Evolutionary conservation across 441 rosid species (phyloP), one percentile per base, ranked within the genome.

Genomic region (Sinapis alba): DNA sequence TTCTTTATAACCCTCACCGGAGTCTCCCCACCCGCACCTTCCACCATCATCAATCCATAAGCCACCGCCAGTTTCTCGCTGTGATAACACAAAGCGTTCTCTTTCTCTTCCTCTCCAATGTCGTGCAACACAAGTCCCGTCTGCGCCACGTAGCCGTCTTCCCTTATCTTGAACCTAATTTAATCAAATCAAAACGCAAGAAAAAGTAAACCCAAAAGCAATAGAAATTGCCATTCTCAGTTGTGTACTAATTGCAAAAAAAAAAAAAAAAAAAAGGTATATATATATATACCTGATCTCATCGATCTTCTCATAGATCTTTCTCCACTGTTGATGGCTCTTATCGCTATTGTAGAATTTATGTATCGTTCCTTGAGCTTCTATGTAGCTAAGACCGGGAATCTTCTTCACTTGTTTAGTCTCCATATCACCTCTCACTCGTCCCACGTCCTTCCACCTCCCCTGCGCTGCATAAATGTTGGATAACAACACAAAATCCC

Each of bases 31-130:
- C 76, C 64, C 11, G 53, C 76, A 1, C 21, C 32, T 47, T 57
- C 28, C 2, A 91, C 81, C 83, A 91, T 81, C 58, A 92, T 86
- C 82, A 94, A 84, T 57, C 97, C 95, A 69, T 84, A 94, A 8
- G 95, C 91, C 73, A 92, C 94, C 38, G 97, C 97, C 80, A 94
- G 58, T 79, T 94, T 94, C 87, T 92, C 97, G 65, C 97, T 92
- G 43, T 92, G 98, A 81, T 87, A 85, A 20, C 79, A 84, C 77
- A 90, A 45, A 32, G 85, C 97, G 43, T 87, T 87, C 86, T 87
- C 97, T 81, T 90, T 90, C 80, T 94, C 97, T 73, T 94, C 98
- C 34, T 90, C 92, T 50, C 90, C 97, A 65, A 92, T 87, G 79
- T 94, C 97, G 80, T 94, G 97, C 81, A 90, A 74, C 53, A 92